Conservation (phyloP, 352 stramenopile species). For the Elongisporangium prolatum region DNA sequence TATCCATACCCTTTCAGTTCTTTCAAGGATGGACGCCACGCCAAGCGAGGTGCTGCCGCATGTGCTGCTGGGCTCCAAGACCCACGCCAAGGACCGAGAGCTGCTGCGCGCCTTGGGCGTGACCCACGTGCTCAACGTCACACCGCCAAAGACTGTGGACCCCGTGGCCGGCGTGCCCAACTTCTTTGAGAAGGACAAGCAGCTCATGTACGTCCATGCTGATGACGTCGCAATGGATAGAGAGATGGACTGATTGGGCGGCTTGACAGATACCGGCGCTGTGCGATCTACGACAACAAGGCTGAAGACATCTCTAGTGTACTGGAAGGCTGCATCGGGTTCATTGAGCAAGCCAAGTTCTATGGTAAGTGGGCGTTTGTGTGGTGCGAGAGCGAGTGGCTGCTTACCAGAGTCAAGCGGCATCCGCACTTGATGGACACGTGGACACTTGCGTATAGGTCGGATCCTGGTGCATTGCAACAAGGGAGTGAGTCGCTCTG, state of each 20-base stretch:
- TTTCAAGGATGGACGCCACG: conserved; percentile 14
- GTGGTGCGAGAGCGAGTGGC: background rate
- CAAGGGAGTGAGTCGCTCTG: conserved; percentile 88
- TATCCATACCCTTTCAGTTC: background rate
- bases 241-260: background rate
- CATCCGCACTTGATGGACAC: conserved; percentile 6
- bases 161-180: conserved; percentile 84
- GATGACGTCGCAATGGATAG: background rate
- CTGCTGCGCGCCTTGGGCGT: conserved; percentile 54
- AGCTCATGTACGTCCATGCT: conserved; percentile 33
- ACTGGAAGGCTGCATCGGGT: conserved; percentile 79
- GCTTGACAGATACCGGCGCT: conserved; percentile 62
- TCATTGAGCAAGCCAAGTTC: conserved; percentile 90
- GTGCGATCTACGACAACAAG: conserved; percentile 88
- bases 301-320: conserved; percentile 83
- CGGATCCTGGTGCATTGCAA: conserved; percentile 91
- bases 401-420: conserved; percentile 39
- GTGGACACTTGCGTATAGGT: conserved; percentile 22
- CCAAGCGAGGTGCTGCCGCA: conserved; percentile 64
- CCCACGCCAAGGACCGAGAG: conserved; percentile 62
- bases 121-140: conserved; percentile 82
- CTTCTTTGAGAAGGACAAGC: conserved; percentile 88
- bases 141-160: conserved; percentile 55
- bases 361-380: conserved; percentile 55
- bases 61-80: conserved; percentile 64